Evolutionary conservation across 768 basidiomycete genomes (phyloP), one percentile per base, ranked within the genome.

Genomic region (Hemileccinum rubropunctum): DNA sequence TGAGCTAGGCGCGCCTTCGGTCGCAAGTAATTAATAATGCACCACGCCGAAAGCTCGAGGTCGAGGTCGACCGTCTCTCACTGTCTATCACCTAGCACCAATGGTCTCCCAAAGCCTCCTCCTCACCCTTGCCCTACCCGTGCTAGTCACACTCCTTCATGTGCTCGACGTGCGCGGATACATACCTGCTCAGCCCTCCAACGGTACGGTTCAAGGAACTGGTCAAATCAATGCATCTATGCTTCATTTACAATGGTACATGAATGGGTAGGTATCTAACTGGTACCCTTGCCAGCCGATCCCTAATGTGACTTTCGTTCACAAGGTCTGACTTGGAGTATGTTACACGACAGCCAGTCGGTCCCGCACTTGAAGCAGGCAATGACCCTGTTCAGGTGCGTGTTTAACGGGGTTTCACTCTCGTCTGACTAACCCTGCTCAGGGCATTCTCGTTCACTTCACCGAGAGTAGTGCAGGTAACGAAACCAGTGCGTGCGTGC

Each of bases 361-460:
- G 80, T 34, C 64, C 72, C 49, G n/a, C n/a, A n/a, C n/a, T n/a
- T n/a, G 68, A 65, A 21, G 78, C 77, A 53, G 40, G 21, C 6
- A 64, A 56, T 18, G 82, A 81, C 8, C 67, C 81, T 23, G 80
- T 72, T 65, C 76, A 81, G 71, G 88, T 85, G 58, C 52, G 76
- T 47, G 20, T 39, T 48, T 23, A 14, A 21, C 17, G 3, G 11
- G 26, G 2, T 32, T 34, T 26, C 32, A 15, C 34, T 9, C 48
- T 45, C 35, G 28, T 34, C 23, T 45, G 17, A 28, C 36, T 48
- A 12, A 63, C 30, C 1, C 30, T 21, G 26, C 40, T 2, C 33
- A 91, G 85, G 94, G 93, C 17, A 87, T 84, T 13, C 66, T 97
- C 34, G 82, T 95, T 27, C 90, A 90, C 64, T 95, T 95, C 59